Conservation (phyloP, 768 basidiomycete species). For the Tubosaeta sp. region DNA sequence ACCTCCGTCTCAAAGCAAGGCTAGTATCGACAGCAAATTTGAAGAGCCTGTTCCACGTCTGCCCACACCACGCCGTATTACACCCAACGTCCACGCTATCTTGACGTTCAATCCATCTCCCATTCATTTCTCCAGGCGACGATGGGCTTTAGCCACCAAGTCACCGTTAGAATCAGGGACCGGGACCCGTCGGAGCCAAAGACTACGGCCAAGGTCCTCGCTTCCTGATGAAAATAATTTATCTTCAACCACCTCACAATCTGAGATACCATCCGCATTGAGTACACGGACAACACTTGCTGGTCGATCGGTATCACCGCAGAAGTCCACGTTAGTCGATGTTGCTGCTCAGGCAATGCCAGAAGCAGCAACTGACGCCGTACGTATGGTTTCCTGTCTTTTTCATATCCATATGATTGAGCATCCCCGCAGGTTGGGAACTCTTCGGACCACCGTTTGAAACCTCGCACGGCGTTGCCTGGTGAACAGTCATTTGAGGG, state of each 20-base stretch:
- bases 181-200: slow-evolving; percentile 33
- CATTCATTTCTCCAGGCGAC: slow-evolving; percentile 57
- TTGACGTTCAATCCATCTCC: slow-evolving; percentile 60
- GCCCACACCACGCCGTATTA: slow-evolving; percentile 21
- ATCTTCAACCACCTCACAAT: slow-evolving; percentile 23
- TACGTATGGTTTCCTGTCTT: slow-evolving; percentile 25
- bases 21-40: slow-evolving; percentile 14
- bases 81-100: slow-evolving; percentile 33
- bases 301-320: slow-evolving; percentile 32
- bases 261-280: slow-evolving; percentile 27
- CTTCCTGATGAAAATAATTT: slow-evolving; percentile 29
- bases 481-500: slow-evolving; percentile 31
- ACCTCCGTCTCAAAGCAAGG: slow-evolving; percentile 20
- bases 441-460: slow-evolving; percentile 22
- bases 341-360: slow-evolving; percentile 19
- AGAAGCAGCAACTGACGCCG: slow-evolving; percentile 28
- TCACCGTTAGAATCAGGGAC: slow-evolving; percentile 33
- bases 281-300: slow-evolving; percentile 29
- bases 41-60: slow-evolving; percentile 21
- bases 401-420: slow-evolving; percentile 31
- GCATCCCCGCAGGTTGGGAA: slow-evolving; percentile 27
- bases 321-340: slow-evolving; percentile 23
- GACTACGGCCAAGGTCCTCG: slow-evolving; percentile 30
- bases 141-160: slow-evolving; percentile 47
- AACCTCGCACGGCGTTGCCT: slow-evolving; percentile 24